Conservation (phyloP, 1,284 basidiomycete genomes). For the Leccinum variabile region DNA sequence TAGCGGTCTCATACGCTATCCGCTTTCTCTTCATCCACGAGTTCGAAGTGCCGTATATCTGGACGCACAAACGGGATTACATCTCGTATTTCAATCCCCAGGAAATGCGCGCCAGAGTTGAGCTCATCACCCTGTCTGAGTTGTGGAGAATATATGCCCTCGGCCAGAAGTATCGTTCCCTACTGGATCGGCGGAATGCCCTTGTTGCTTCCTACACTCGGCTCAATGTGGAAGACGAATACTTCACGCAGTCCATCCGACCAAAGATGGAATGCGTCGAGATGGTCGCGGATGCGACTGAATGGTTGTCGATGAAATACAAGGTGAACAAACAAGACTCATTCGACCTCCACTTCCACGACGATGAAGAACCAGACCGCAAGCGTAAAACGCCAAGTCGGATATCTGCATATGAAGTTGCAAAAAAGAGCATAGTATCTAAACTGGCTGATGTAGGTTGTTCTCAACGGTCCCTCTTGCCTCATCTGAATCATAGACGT, state of each 20-base stretch:
- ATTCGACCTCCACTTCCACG: conserved; percentile 63
- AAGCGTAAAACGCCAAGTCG: conserved; percentile 84
- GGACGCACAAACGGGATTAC: conserved; percentile 91
- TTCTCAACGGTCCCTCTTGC: conserved; percentile 5
- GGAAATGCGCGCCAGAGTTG: conserved; percentile 53
- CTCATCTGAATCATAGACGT: conserved; percentile 15
- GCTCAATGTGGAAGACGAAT: conserved; percentile 63
- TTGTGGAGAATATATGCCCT: conserved; percentile 87
- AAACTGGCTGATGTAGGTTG: conserved; percentile 71
- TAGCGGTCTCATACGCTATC: conserved; percentile 80
- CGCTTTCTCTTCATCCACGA: conserved; percentile 86
- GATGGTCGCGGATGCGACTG: conserved; percentile 87
- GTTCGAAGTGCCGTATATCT: conserved; percentile 94
- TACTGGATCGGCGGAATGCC: conserved; percentile 71
- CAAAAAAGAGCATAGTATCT: conserved; percentile 76
- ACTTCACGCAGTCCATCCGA: conserved; percentile 68
- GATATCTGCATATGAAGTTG: conserved; percentile 83
- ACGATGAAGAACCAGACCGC: conserved; percentile 63
- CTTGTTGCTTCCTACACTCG: conserved; percentile 66
- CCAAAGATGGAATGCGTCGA: conserved; percentile 77
- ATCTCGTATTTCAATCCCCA: conserved; percentile 74
- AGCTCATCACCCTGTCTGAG: conserved; percentile 77
- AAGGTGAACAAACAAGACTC: conserved; percentile 71
- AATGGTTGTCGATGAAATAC: conserved; percentile 90
- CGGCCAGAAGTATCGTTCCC: conserved; percentile 84